phyloP scores from a whole-genome alignment of 2,329 filamentous ascomycete species.

The Arthrobotrys musiformis region DNA sequence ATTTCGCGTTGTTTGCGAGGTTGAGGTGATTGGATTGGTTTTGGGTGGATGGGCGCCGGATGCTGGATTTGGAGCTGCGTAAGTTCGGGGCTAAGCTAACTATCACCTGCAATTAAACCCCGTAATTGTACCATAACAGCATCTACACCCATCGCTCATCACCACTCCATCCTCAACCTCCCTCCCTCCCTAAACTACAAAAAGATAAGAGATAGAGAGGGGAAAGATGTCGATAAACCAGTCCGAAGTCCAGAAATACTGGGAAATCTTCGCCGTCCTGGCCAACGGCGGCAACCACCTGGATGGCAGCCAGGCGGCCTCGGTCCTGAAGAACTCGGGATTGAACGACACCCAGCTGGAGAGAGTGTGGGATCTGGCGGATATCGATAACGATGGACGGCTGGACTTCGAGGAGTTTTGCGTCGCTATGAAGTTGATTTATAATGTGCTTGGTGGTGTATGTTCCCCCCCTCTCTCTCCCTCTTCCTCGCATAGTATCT shows the following conservation, averaged over 20 bases:
- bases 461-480: slow-evolving; percentile 60
- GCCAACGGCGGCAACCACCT: slow-evolving; percentile 73
- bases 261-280: slow-evolving; percentile 80
- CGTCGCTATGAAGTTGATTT: slow-evolving; percentile 97
- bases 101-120: no score
- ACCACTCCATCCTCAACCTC: background rate
- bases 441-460: slow-evolving; percentile 95
- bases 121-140: no score
- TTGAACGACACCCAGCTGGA: slow-evolving; percentile 87
- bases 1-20: slow-evolving; percentile 36
- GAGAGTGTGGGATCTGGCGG: slow-evolving; percentile 94
- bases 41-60: no score
- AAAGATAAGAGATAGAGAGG: background rate
- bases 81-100: no score
- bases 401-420: slow-evolving; percentile 99
- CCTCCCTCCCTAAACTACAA: background rate
- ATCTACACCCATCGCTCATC: no score
- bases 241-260: slow-evolving; percentile 77
- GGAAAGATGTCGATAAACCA: slow-evolving; percentile 49
- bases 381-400: slow-evolving; percentile 96
- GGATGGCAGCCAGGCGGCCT: slow-evolving; percentile 75
- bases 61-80: no score
- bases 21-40: no score
- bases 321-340: slow-evolving; percentile 78
- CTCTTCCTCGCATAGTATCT: background rate